Evolutionary conservation across 768 basidiomycete genomes (phyloP).

Genomic region (Psilocybe cubensis): DNA sequence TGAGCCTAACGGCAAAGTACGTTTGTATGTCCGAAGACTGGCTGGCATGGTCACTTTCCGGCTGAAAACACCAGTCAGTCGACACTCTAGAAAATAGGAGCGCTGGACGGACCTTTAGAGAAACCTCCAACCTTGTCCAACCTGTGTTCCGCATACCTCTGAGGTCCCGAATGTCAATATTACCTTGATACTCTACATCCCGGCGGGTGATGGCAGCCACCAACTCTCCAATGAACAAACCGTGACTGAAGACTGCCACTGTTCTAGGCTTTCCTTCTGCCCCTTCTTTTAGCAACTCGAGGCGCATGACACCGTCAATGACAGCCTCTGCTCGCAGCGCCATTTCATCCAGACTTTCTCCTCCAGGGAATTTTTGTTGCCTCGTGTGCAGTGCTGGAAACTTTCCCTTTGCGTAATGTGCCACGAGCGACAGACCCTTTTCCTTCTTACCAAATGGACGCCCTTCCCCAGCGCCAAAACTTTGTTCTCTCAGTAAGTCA

Average conservation of each 20-base stretch:
- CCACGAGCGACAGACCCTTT: conserved; percentile 39
- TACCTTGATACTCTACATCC: conserved; percentile 27
- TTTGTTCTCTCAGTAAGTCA: conserved; percentile 63
- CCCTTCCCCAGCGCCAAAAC: conserved; percentile 75
- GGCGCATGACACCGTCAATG: conserved; percentile 56
- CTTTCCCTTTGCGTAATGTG: conserved; percentile 53
- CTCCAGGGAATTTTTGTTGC: conserved; percentile 62
- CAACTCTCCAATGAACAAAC: conserved; percentile 67
- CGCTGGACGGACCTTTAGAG: conserved; percentile 6
- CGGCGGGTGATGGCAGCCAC: conserved; percentile 51
- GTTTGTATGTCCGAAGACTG: neutral
- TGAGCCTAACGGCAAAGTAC: conserved; percentile 5
- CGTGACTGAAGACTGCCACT: conserved; percentile 76
- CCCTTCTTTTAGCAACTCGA: conserved; percentile 51
- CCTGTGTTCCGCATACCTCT: conserved; percentile 68
- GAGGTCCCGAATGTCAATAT: conserved; percentile 32
- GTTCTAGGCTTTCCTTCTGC: conserved; percentile 41
- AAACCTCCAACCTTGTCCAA: conserved; percentile 59
- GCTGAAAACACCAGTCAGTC: neutral
- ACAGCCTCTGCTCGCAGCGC: conserved; percentile 53
- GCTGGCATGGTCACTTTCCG: neutral
- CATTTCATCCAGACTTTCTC: conserved; percentile 74
- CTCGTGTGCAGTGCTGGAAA: conserved; percentile 55
- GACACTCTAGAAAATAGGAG: neutral
- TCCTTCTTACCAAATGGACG: conserved; percentile 44